Base-by-base conservation (phyloP, 257 asterid species). In the Misopates orontium region DNA sequence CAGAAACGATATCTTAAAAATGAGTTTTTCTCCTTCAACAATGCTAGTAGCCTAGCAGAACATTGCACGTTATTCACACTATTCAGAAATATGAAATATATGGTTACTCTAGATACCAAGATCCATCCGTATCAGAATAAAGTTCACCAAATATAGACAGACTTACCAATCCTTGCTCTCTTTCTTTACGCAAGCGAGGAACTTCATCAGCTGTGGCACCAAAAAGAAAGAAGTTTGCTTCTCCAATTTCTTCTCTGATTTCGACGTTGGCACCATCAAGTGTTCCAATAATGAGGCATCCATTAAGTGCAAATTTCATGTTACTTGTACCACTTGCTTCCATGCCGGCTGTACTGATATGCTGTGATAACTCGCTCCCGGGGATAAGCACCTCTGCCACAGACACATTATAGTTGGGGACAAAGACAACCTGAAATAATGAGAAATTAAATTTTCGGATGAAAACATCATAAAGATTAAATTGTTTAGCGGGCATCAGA, bases 301-400 rank as follows among this genome's bases (percentile, higher is more conserved):
- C 99, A 56, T 94, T 94, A 22, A 94, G 95, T 47, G 99, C 89
- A 73, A 94, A 94, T 75, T 94, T 94, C 99, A 94, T 90, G 80
- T 94, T 94, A 83, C 99, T 94, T 57, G 99, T 94, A 55, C 99
- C 99, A 80, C 99, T 94, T 58, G 99, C 99, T 78, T 94, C 99
- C 99, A 94, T 94, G 66, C 99, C 99, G 39, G 97, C 97, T 60
- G 99, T 94, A 67, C 99, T 94, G 73, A 94, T 90, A 71, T 94
- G 99, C 76, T 94, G 99, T 23, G 99, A 94, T 67, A 94, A 73
- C 77, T 94, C 99, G 75, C 99, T 94, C 64, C 99, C 99, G 0
- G 97, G 99, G 66, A 94, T 90, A 82, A 94, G 96, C 68, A 94
- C 74, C 90, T 94, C 99, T 3, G 99, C 99, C 79, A 94, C 97